Conservation (phyloP, 164 flowering plant genomes). For the Pachysandra terminalis region DNA sequence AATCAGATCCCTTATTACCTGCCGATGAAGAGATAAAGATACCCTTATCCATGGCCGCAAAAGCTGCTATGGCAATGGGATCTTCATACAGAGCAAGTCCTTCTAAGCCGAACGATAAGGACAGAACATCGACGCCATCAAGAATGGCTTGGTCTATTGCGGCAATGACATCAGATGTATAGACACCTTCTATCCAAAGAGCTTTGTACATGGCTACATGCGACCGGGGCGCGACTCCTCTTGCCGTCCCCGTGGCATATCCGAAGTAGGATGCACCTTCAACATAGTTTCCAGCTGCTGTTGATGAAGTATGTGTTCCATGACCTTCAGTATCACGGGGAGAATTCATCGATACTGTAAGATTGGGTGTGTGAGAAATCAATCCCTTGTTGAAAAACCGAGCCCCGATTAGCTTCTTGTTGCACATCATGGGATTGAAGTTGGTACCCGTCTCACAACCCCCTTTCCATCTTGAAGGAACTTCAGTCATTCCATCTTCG, state of each 20-base stretch:
- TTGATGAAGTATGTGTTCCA: slow-evolving; percentile 43
- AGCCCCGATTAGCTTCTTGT: no score
- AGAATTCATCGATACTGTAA: slow-evolving; percentile 24
- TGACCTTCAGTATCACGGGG: slow-evolving; percentile 40
- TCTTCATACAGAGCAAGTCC: slow-evolving; percentile 28
- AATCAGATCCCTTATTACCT: slow-evolving; percentile 26
- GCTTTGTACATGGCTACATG: slow-evolving; percentile 45
- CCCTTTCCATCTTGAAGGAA: slow-evolving; percentile 49
- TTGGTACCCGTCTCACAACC: slow-evolving; percentile 37
- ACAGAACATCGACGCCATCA: slow-evolving; percentile 54
- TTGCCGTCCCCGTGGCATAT: slow-evolving; percentile 39
- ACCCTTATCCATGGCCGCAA: slow-evolving; percentile 43
- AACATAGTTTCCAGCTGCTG: slow-evolving; percentile 38
- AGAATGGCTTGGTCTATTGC: slow-evolving; percentile 44
- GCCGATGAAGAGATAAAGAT: slow-evolving; percentile 34
- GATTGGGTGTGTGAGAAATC: slow-evolving; percentile 19
- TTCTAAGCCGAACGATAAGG: slow-evolving; percentile 40
- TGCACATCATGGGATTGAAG: slow-evolving; percentile 31
- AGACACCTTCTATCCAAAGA: slow-evolving; percentile 21
- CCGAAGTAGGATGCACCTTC: no score
- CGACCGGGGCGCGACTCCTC: slow-evolving; percentile 43
- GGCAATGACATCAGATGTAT: slow-evolving; percentile 36
- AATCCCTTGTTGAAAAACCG: no score
- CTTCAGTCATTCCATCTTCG: slow-evolving; percentile 37
- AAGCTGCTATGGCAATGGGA: slow-evolving; percentile 42